Evolutionary conservation across 208 protist genomes (phyloP), one percentile per base, ranked within the genome.

Genomic region (Leishmania aethiopica): DNA sequence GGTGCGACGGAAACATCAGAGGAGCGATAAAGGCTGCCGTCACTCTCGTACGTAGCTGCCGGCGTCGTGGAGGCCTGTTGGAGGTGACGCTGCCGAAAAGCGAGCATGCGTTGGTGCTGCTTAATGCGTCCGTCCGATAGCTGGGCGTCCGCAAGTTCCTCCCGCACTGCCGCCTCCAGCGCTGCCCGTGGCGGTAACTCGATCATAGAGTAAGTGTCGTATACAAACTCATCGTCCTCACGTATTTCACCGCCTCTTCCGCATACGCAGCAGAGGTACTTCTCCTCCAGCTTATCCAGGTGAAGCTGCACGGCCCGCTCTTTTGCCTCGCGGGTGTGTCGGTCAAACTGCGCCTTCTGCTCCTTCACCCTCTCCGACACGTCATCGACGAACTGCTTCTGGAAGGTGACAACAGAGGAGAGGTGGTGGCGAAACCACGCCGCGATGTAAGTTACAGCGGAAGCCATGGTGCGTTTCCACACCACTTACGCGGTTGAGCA

Each of bases 251-350:
- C 94, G 10, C 88, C 81, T n/a, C 85, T 83, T 32, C 91, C 91
- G 81, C 94, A 97, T 11, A 97, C 91, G 80, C 92, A 96, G 83
- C 94, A 97, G 37, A 95, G 86, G 76, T 94, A 96, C 60, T 97
- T 88, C 74, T 92, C 92, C 74, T 97, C 94, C 37, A 97, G 77
- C 17, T 89, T 60, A 75, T 97, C 94, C 10, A 97, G 85, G 80
- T 97, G 88, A 1, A 93, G 92, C 77, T 93, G 89, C 19, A 94
- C 83, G 6, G 88, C 86, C 19, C 94, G 88, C 57, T 95, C 88
- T n/a, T 89, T 83, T 3, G 90, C 59, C 66, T 97, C 92, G 13
- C 87, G 88, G 40, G 86, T 79, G 37, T 85, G 85, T 32, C 88
- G 86, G 70, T 91, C 83, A 47, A 91, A 88, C 70, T 81, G 83